phyloP scores from a whole-genome alignment of 2,329 filamentous ascomycete genomes.

The Ustilaginoidea virens region DNA sequence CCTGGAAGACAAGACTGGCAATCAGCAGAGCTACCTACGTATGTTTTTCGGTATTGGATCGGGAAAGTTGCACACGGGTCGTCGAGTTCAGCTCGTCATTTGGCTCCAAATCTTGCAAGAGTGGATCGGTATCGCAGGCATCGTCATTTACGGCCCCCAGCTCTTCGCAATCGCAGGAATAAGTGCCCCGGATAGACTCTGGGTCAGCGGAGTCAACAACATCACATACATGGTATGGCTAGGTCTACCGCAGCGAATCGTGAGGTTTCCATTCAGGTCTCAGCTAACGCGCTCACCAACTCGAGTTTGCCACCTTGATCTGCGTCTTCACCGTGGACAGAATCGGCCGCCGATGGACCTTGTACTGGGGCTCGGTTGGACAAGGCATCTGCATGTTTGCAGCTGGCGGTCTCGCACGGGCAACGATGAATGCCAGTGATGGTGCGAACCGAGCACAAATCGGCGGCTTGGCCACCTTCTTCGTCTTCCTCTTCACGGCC shows the following conservation, averaged over 20 bases:
- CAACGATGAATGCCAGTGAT: constrained; percentile 27
- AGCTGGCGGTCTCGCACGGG: constrained; percentile 44
- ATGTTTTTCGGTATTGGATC: constrained; percentile 55
- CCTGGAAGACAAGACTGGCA: constrained; percentile 44
- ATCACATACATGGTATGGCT: constrained; percentile 29
- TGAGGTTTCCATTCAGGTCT: too few relatives aligned
- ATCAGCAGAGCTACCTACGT: constrained; percentile 41
- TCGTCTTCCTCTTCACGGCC: constrained; percentile 44
- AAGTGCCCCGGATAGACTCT: constrained; percentile 41
- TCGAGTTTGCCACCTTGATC: constrained; percentile 43
- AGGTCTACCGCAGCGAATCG: neutral
- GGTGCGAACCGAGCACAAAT: constrained; percentile 29
- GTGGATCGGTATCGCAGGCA: constrained; percentile 54
- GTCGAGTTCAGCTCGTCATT: constrained; percentile 53
- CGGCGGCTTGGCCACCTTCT: constrained; percentile 50
- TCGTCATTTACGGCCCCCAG: constrained; percentile 42
- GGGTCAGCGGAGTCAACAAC: constrained; percentile 43
- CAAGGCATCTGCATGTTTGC: constrained; percentile 54
- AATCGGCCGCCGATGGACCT: constrained; percentile 52
- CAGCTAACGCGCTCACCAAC: too few relatives aligned
- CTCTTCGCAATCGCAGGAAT: constrained; percentile 57
- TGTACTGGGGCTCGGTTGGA: constrained; percentile 51
- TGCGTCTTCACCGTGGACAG: constrained; percentile 56
- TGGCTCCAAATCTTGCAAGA: constrained; percentile 60
- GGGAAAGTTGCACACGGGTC: constrained; percentile 48